Base-by-base conservation (phyloP, 2,329 filamentous ascomycete genomes). In the Aspergillus pseudotamarii region DNA sequence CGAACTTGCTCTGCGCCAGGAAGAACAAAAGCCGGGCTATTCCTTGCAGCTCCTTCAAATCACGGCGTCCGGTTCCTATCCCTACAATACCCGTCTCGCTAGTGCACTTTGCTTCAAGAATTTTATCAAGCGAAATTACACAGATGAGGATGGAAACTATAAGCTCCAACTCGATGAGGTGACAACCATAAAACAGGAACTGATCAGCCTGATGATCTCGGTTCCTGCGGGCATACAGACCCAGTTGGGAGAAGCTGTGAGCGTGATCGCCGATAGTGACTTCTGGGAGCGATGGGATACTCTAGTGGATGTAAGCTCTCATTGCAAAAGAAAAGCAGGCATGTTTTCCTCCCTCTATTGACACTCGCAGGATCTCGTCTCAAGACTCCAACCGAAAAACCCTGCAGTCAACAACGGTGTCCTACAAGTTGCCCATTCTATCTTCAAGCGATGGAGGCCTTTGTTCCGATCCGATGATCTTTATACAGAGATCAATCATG, bases 61-160 rank as follows among this genome's bases (percentile, higher is more conserved):
- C 75, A 93, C 97, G 72, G 92, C 91, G 67, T 88, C 90, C 69
- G 87, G 89, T 62, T 82, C 86, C 48, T 87, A 91, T 67, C 89
- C 92, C 46, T 81, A 85, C 68, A 94, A 92, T 72, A 95, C 92
- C 65, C 89, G 95, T 66, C 88, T 99, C 48, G 88, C 94, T 8
- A 92, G 91, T 72, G 92, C 95, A 32, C 85, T 99, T 64, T 95
- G 92, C 82, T 99, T 99, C 87, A 99, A 99, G 82, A 99, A 99
- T 83, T 96, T 97, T 79, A 93, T 99, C 75, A 91, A 91, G 79
- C 88, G 91, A 75, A 95, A 93, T 83, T 99, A 96, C 88, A 92
- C 93, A 83, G 92, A 98, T 78, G 94, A 97, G 75, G 92, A 97
- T 80, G 94, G 95, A 75, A 90, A 91, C 78, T 95, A 99, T 84